Conservation (phyloP, 176 grass and related monocot genomes). For the Aegilops bicornis region DNA sequence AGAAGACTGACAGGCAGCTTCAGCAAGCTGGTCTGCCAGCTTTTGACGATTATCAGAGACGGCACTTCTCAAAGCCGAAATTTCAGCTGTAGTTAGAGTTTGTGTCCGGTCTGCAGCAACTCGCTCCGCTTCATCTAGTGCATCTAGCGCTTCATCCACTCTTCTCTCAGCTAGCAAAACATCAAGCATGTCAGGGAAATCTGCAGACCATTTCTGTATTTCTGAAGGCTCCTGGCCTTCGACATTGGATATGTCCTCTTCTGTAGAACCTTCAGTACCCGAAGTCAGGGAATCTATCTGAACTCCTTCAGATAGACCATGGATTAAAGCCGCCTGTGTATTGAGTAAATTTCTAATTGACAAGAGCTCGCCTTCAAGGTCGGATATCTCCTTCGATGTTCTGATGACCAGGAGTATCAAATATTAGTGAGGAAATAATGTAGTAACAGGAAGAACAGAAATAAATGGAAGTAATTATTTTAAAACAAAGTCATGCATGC, state of each 20-base stretch:
- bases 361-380: constrained; percentile 86
- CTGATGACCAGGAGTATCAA: constrained; percentile 45
- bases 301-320: constrained; percentile 77
- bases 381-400: constrained; percentile 97
- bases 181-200: constrained; percentile 84
- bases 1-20: constrained; percentile 89
- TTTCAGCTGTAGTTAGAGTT: constrained; percentile 45
- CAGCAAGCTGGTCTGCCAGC: constrained; percentile 81
- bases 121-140: constrained; percentile 75
- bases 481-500: neutral
- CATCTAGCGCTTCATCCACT: constrained; percentile 88
- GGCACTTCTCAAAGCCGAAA: constrained; percentile 47
- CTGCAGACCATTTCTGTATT: constrained; percentile 64
- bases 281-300: constrained; percentile 61
- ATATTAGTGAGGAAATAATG: constrained; percentile 16
- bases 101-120: constrained; percentile 49
- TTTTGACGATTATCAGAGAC: constrained; percentile 74
- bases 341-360: constrained; percentile 78
- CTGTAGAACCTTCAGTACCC: constrained; percentile 43
- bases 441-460: neutral
- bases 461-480: constrained; percentile 12
- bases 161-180: constrained; percentile 84
- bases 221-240: constrained; percentile 77
- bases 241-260: constrained; percentile 38
- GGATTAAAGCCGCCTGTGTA: constrained; percentile 73